Evolutionary conservation across 1,284 basidiomycete genomes (phyloP), one percentile per base, ranked within the genome.

Genomic region (Cutaneotrichosporon arboriforme): DNA sequence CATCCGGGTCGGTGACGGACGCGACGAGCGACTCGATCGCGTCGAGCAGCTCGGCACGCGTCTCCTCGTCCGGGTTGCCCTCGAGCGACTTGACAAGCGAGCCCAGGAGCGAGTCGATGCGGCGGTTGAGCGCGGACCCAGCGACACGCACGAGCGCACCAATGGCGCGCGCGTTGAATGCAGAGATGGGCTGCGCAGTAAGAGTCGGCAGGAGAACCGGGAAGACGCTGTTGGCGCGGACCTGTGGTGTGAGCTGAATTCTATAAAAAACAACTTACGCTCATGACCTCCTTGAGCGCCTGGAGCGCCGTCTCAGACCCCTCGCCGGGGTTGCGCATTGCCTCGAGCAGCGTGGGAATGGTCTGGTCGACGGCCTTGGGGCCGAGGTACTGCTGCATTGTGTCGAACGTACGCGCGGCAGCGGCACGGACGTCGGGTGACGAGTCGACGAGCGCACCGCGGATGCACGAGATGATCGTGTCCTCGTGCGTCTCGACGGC

Each of bases 201-300:
- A 98, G 80, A 7, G 92, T 93, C 0, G 94, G 96, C 47, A 98
- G 90, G 50, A 98, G 79, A n/a, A 96, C 88, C 0, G 96, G 96
- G 88, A 98, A 97, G 46, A 99, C 93, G 13, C 88, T 92, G 42
- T 86, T 81, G 12, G 92, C 88, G 47, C 90, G 65, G 93, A 31
- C 26, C 26, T 31, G 26, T 31, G 26, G 26, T 31, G 26, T 31
- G 10, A 31, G 26, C 26, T 31, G 26, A 10, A 10, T 31, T 31
- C 10, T 31, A n/a, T n/a, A n/a, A 10, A 31, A 7, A 31, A 31
- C 26, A 10, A 31, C 26, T 31, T 31, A 91, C 90, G 64, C 81
- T 84, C 90, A 94, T 94, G 59, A 97, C 90, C 77, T 98, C 96
- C 62, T 83, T 85, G 47, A 98, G 77, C 1, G 96, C 96, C 43